These are phyloP conservation scores for Picea sitchensis DNA, from an alignment of 75 land plant genomes.

Conservation along the genomic window DNA sequence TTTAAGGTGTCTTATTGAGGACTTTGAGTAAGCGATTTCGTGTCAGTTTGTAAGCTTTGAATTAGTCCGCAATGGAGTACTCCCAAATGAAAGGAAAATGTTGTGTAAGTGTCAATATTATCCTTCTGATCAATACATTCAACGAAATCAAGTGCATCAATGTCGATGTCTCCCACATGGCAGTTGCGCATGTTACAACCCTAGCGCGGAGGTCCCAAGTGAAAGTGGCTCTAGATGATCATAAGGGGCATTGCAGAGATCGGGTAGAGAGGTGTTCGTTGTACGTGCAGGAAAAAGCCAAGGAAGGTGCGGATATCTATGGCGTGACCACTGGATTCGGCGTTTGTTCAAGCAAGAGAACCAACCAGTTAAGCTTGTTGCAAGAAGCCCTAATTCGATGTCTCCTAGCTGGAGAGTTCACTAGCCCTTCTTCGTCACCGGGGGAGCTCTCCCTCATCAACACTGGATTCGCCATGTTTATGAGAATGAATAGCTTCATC, in stretches of 20 bases:
- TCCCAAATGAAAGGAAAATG: not conserved
- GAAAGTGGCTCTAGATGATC: slow-evolving; percentile 11
- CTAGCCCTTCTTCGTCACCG: not conserved
- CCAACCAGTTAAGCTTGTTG: slow-evolving; percentile 17
- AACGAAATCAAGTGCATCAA: not conserved
- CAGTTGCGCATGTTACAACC: slow-evolving; percentile 28
- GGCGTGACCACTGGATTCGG: slow-evolving; percentile 23
- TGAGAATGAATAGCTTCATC: slow-evolving; percentile 61
- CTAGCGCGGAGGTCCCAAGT: slow-evolving; percentile 24
- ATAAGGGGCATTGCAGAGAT: not conserved
- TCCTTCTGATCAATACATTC: slow-evolving; percentile 11
- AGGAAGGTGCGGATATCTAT: slow-evolving; percentile 19
- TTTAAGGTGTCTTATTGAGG: no score
- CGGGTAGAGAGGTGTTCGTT: slow-evolving; percentile 21
- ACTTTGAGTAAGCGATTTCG: no score
- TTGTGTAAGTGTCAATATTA: not conserved
- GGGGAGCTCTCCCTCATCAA: slow-evolving; percentile 16
- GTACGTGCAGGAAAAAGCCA: slow-evolving; percentile 24
- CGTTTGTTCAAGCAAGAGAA: slow-evolving; percentile 9
- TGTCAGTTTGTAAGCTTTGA: no score
- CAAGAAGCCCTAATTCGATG: slow-evolving; percentile 31
- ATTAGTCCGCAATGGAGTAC: not conserved
- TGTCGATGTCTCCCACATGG: slow-evolving; percentile 18
- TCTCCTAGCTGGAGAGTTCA: slow-evolving; percentile 29
- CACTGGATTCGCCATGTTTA: slow-evolving; percentile 61